Evolutionary conservation across 2,329 filamentous ascomycete species (phyloP), one percentile per base, ranked within the genome.

Genomic region (Talaromyces sp.): DNA sequence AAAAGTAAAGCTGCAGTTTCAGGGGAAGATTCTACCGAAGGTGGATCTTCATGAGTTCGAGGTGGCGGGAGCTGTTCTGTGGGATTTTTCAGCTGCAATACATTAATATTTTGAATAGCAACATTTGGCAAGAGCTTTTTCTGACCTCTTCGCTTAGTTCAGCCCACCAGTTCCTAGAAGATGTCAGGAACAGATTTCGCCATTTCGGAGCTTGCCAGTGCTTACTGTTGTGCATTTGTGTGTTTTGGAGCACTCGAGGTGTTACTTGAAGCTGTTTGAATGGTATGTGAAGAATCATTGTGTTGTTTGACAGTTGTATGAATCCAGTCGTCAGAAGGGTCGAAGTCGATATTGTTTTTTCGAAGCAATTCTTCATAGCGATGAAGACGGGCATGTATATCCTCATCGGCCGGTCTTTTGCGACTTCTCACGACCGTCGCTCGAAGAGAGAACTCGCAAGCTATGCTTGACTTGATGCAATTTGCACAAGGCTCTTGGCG

Each of bases 401-500:
- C 48, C 31, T 58, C 56, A 26, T 58, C 12, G 8, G 27, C 29
- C 26, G n/a, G 31, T 41, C 56, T 51, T 17, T 54, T 58, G 12
- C 50, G 56, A 10, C 56, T 35, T 50, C 48, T 46, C 9, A 31
- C 31, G 68, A 83, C 75, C 62, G 51, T 77, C 66, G 85, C 29
- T 7, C 32, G 79, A 62, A 84, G 75, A 70, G 65, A 4, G 70
- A 65, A 2, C 71, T 79, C 64, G 61, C 74, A 90, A 65, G 88
- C 83, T 46, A 82, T 81, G 29, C 79, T 77, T 61, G 84, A 81
- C 74, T 83, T 87, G 72, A 84, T 77, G 68, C 87, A 89, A 74
- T 88, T 86, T 68, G 81, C 79, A 68, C 88, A 90, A 32, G 87
- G 87, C 73, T 86, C 85, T 67, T 81, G 84, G 74, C 86, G 87